Percentiles rank a stretch among this genome's conserved stretches.
phyloP scores from a whole-genome alignment of 2,329 filamentous ascomycete genomes.

The Graphiopsis chlorocephala region DNA sequence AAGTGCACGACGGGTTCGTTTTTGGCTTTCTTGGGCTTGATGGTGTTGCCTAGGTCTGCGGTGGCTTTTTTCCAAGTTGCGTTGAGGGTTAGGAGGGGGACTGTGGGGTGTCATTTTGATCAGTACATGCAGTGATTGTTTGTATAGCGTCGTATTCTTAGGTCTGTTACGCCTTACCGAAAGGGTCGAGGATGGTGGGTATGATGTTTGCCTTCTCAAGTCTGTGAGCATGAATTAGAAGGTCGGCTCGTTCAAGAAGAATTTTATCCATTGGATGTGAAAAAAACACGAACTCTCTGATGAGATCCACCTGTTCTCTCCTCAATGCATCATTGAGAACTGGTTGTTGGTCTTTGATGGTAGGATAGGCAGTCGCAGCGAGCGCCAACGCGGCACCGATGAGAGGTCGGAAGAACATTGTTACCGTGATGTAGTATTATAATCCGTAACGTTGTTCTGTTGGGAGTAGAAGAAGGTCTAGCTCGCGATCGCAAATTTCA shows the following conservation, averaged over 20 bases:
- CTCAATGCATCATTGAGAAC: neutral
- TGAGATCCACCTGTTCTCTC: slow-evolving; percentile 19
- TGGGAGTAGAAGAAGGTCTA: neutral
- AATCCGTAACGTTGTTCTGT: neutral
- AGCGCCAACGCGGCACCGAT: neutral
- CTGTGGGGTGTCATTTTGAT: neutral
- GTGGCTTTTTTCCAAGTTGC: slow-evolving; percentile 46
- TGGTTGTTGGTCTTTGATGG: neutral
- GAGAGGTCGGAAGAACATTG: neutral
- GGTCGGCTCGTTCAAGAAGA: neutral
- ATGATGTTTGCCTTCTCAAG: slow-evolving; percentile 34
- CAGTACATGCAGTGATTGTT: neutral
- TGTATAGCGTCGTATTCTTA: neutral
- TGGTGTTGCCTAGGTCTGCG: slow-evolving; percentile 55
- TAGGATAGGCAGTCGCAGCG: neutral
- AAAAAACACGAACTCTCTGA: slow-evolving; percentile 19
- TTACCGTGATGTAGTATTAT: neutral
- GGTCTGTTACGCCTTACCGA: slow-evolving; percentile 38
- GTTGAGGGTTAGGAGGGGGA: slow-evolving; percentile 51
- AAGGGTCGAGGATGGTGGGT: slow-evolving; percentile 55
- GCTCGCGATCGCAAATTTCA: neutral
- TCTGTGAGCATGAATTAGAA: slow-evolving; percentile 15
- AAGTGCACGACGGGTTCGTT: slow-evolving; percentile 40
- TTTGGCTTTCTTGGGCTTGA: slow-evolving; percentile 45
- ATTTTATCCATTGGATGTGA: neutral